Percentiles rank a stretch among this genome's conserved stretches.
phyloP scores from a whole-genome alignment of 208 protist species.

The Trichomonas tenax region DNA sequence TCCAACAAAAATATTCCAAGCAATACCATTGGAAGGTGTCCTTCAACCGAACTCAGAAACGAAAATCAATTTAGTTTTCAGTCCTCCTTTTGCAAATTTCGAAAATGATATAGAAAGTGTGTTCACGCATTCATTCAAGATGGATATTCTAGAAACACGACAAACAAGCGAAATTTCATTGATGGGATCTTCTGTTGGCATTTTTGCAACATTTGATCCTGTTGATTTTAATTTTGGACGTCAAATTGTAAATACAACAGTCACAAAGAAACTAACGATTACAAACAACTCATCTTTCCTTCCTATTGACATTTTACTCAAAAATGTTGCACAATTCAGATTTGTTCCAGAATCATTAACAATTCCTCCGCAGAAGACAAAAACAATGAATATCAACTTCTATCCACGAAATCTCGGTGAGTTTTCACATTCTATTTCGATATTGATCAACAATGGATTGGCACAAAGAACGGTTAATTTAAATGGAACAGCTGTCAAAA shows the following conservation, averaged over 20 bases:
- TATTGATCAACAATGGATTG: neutral
- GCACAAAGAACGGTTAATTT: neutral
- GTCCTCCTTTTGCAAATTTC: neutral
- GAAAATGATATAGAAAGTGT: neutral
- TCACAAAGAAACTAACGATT: neutral
- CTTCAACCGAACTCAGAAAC: neutral
- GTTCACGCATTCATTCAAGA: neutral
- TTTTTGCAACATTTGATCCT: neutral
- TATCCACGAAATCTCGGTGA: neutral
- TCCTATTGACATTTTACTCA: neutral
- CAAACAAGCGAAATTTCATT: neutral
- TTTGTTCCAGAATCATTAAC: neutral
- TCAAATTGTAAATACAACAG: neutral
- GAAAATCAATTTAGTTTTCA: neutral
- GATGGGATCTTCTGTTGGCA: neutral
- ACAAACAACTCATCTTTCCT: neutral
- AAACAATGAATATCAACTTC: neutral
- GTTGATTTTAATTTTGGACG: neutral
- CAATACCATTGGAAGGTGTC: neutral
- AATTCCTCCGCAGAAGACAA: neutral
- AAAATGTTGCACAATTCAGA: neutral
- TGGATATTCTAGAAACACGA: neutral
- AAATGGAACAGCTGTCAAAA: neutral
- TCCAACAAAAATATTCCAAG: neutral
- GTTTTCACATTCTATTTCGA: neutral